Percentiles rank a stretch among this genome's conserved stretches.
phyloP scores from a whole-genome alignment of 345 rosid species.

The Populus alba region DNA sequence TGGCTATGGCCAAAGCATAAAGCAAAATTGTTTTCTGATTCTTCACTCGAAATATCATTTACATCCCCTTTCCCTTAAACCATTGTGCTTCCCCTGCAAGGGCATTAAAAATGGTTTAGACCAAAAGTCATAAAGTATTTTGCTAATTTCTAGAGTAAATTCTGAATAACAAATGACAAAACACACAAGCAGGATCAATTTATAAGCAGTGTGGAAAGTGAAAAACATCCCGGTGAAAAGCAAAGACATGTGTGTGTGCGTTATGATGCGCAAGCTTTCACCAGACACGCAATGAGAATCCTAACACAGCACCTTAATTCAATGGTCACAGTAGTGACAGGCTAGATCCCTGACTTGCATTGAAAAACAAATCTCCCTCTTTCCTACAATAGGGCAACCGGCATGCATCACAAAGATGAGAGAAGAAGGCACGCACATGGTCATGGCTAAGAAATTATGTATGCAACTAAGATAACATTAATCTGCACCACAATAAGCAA shows the following conservation, averaged over 20 bases:
- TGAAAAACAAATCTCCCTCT: not conserved
- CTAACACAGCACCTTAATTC: not conserved
- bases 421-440: not conserved
- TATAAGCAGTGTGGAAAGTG: not conserved
- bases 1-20: slow-evolving; percentile 13
- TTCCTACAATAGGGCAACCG: not conserved
- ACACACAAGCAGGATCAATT: not conserved
- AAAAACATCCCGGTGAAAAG: not conserved
- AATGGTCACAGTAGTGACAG: not conserved
- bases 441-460: not conserved
- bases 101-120: slow-evolving; percentile 5
- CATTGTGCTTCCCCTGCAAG: slow-evolving; percentile 27
- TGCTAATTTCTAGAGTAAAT: not conserved
- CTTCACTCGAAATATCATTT: slow-evolving; percentile 19
- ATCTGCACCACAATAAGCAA: not conserved
- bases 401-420: not conserved
- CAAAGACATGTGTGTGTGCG: not conserved
- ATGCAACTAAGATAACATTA: not conserved
- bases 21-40: slow-evolving; percentile 37
- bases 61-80: slow-evolving; percentile 7
- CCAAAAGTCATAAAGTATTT: not conserved
- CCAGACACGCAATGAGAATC: not conserved
- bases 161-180: not conserved
- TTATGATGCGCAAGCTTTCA: not conserved
- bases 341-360: not conserved